Percentiles rank a stretch among this genome's conserved stretches.
Evolutionary conservation across 1,139 yeast species (phyloP).

Genomic region (Suhomyces atakaporum): DNA sequence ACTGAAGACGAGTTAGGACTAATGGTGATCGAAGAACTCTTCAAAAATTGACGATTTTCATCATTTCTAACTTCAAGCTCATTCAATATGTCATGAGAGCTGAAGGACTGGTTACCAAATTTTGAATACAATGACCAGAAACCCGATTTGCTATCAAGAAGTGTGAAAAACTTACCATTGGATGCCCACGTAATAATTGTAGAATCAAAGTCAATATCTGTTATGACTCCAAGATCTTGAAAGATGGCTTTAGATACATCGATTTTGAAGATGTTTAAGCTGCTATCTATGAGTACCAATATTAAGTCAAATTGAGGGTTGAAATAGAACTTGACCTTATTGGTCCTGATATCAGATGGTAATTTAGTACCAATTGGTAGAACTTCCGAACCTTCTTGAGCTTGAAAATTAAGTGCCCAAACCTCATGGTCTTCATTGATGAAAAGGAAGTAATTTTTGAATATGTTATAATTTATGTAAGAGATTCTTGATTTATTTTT

Average conservation of each 20-base stretch:
- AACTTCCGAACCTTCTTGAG: conserved; percentile 6
- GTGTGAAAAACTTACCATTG: conserved; percentile 37
- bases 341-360: background rate
- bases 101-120: conserved; percentile 38
- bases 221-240: conserved; percentile 17
- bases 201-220: conserved; percentile 8
- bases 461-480: conserved; percentile 28
- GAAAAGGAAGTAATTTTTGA: conserved; percentile 33
- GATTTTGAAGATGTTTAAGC: conserved; percentile 19
- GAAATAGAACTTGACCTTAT: conserved; percentile 16
- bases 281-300: conserved; percentile 16
- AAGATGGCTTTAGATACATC: conserved; percentile 11
- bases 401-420: conserved; percentile 29
- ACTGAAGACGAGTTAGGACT: conserved; percentile 31
- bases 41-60: conserved; percentile 24
- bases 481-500: conserved; percentile 20
- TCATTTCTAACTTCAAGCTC: conserved; percentile 26
- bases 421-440: conserved; percentile 31
- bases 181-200: conserved; percentile 33
- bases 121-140: conserved; percentile 39
- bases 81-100: conserved; percentile 26
- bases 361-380: conserved; percentile 8
- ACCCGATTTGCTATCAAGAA: conserved; percentile 24
- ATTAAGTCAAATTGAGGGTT: conserved; percentile 32
- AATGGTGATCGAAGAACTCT: conserved; percentile 25